Evolutionary conservation across 768 basidiomycete species (phyloP), one percentile per base, ranked within the genome.

Genomic region (Suillus cothurnatus): DNA sequence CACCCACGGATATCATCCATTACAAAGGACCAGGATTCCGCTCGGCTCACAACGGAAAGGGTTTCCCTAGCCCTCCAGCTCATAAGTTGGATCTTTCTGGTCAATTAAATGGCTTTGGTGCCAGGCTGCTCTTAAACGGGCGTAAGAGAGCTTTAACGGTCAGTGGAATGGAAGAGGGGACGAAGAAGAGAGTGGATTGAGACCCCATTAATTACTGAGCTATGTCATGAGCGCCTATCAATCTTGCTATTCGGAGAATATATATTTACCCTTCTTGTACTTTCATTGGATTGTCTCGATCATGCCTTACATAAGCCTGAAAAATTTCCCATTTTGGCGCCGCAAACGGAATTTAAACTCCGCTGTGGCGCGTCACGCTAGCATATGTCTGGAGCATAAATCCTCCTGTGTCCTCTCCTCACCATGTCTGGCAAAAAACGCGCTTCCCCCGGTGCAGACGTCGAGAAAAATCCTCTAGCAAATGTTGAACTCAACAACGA

Each of bases 11-110:
- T 64, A 81, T 89, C 61, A 90, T 99, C 63, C 88, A 92, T 72
- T 99, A 98, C 76, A 82, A 84, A 57, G 97, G 97, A 19, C 91
- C 94, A 39, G 96, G 95, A 6, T 94, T 85, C 81, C 89, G 92
- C 41, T 90, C 93, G 6, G 86, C 81, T 6, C 82, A 86, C 62
- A 82, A 91, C 65, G 95, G 95, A 23, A 92, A 88, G 74, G 95
- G 95, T 1, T 72, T 94, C 61, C 79, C 80, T 32, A 77, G 76
- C 41, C 71, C 80, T 12, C 70, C 81, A 61, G 67, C 70, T 21
- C 69, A 67, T 55, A 78, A 73, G 68, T 64, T 80, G 61, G 73
- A 74, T 67, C 68, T 78, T 62, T 78, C 77, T 61, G 72, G 79
- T 69, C 67, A 76, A 63, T 68, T 76, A 72, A 23, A 73, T 70